Conservation (phyloP, 768 basidiomycete genomes). For the Auricularia cornea region DNA sequence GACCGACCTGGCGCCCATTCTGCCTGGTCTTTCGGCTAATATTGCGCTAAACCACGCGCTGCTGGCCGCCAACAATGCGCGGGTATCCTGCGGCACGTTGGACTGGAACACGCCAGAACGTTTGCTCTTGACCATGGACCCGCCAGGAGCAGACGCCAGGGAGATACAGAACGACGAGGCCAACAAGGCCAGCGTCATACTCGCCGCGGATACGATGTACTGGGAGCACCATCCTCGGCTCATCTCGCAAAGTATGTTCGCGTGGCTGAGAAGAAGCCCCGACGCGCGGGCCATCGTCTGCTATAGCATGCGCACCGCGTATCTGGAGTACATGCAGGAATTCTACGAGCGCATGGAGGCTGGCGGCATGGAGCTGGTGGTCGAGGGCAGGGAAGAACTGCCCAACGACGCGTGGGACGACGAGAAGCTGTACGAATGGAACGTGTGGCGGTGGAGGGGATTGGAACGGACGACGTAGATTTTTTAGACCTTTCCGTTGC, state of each 20-base stretch:
- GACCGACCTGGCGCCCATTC: neutral
- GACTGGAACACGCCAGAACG: neutral
- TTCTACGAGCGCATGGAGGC: neutral
- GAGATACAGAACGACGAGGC: neutral
- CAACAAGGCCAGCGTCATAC: neutral
- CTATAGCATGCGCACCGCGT: neutral
- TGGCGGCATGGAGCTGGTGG: neutral
- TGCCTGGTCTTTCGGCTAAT: neutral
- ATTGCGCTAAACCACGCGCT: neutral
- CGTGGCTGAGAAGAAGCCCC: neutral
- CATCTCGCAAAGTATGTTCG: neutral
- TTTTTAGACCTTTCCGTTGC: no score
- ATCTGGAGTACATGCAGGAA: neutral
- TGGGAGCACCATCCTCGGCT: neutral
- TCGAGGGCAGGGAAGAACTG: neutral
- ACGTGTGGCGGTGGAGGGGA: neutral
- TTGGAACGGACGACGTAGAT: neutral
- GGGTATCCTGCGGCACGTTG: neutral
- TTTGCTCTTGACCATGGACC: neutral
- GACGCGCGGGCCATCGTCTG: neutral
- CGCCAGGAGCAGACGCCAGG: neutral
- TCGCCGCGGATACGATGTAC: neutral
- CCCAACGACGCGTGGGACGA: neutral
- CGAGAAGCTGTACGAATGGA: constrained; percentile 1
- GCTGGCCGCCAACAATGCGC: neutral